A percentile compares a stretch with the other conserved stretches of the same genome.
These are phyloP conservation scores for Lactifluus hygrophoroides DNA, from an alignment of 768 basidiomycete genomes.

Conservation along the genomic window DNA sequence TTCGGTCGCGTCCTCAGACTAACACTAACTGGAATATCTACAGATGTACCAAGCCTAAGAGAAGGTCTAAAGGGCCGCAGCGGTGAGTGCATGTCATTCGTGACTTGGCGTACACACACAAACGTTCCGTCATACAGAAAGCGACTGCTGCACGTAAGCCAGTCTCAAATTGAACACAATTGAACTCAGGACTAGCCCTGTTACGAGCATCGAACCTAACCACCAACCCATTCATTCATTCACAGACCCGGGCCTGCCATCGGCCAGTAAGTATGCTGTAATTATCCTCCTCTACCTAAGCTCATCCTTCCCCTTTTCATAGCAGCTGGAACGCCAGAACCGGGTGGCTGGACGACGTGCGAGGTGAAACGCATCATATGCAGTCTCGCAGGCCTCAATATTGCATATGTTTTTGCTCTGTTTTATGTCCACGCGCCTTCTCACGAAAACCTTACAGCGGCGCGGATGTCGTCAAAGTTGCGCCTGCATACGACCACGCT, in stretches of 20 bases:
- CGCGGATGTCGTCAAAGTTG: slow-evolving; percentile 64
- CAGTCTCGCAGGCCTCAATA: slow-evolving; percentile 69
- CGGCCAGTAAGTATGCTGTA: slow-evolving; percentile 33
- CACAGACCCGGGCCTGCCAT: slow-evolving; percentile 70
- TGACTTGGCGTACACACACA: no score
- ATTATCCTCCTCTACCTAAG: neutral
- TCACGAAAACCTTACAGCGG: slow-evolving; percentile 34
- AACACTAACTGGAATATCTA: no score
- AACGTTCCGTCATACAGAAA: no score
- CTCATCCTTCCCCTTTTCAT: neutral
- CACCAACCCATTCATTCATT: no score
- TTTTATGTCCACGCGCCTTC: neutral
- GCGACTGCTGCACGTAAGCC: no score
- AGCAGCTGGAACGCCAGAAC: slow-evolving; percentile 64
- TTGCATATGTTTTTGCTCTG: slow-evolving; percentile 44
- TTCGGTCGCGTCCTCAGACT: no score
- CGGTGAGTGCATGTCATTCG: no score
- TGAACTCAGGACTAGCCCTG: no score
- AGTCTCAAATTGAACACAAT: no score
- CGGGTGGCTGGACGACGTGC: slow-evolving; percentile 77
- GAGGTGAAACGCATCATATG: slow-evolving; percentile 76
- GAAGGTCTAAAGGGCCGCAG: no score
- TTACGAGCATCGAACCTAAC: neutral
- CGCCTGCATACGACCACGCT: slow-evolving; percentile 61
- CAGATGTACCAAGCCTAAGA: no score